Conservation (phyloP, 2,329 filamentous ascomycete species). For the Fusarium sp. region DNA sequence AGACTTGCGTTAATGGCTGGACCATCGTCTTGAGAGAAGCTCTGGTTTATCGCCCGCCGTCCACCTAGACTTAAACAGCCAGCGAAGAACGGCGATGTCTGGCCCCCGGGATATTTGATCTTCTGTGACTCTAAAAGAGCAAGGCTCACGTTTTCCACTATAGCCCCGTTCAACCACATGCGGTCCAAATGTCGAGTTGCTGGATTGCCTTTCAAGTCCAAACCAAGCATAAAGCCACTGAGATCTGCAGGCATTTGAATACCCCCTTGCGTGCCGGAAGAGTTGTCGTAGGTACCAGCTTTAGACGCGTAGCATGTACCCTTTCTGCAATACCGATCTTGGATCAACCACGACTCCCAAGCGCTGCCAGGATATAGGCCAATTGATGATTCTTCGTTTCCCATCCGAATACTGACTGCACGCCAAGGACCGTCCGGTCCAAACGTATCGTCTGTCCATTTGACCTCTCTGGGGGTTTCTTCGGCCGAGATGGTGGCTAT, state of each 20-base stretch:
- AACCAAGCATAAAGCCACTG: not conserved
- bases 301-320: constrained; percentile 2
- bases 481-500: not conserved
- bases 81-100: not conserved
- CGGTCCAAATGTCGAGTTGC: not conserved
- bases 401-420: not conserved
- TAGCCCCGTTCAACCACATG: not conserved
- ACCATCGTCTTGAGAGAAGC: not conserved
- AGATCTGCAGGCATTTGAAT: not conserved
- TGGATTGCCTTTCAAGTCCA: not conserved
- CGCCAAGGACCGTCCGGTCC: constrained; percentile 13
- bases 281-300: constrained; percentile 6
- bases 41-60: not conserved
- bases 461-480: not conserved
- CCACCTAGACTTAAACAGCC: constrained; percentile 10
- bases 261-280: not conserved
- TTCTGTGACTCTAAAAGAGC: constrained; percentile 2
- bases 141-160: not conserved
- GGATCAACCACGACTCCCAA: constrained; percentile 13
- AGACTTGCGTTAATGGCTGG: constrained; percentile 9
- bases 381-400: not conserved
- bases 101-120: constrained; percentile 2
- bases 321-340: not conserved
- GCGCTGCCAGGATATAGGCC: constrained; percentile 1
- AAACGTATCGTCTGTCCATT: constrained; percentile 6